Base-by-base conservation (phyloP, 2,329 filamentous ascomycete species). In the Monilinia laxa region DNA sequence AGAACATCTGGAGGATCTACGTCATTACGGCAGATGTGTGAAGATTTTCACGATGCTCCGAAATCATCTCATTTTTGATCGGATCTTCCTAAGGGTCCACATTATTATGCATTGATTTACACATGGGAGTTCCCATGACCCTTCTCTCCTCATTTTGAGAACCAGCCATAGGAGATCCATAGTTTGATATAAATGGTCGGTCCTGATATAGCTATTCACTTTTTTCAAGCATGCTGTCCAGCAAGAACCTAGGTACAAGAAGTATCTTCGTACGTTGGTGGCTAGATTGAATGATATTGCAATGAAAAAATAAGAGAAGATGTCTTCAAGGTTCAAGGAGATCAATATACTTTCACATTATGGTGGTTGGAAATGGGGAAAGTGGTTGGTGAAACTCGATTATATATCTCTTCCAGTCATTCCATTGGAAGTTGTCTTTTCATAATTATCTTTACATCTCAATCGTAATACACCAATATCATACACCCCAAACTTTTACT, bases 61-160 rank as follows among this genome's bases (percentile, higher is more conserved):
- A 51, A 51, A 23, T 62, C 58, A 51, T 51, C n/a, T 57, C 38
- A 14, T 57, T 42, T 57, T 57, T 12, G 4, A 57, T 57, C 38
- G 35, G 54, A 57, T 57, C 35, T 42, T 25, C 45, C 20, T 51
- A 62, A 52, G n/a, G 31, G 53, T 58, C 63, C 45, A 60, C 18
- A 38, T 45, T 59, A 42, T 60, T 59, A 52, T 60, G 63, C 63
- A 65, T 65, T 65, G 63, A 65, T 65, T 51, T 23, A 28, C 63
- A 65, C 63, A 65, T 53, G 63, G 63, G 23, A 23, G 38, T 53
- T 60, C 63, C 63, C 60, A 56, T 65, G 45, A 60, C 14, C 14
- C n/a, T 14, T 53, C 9, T 16, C 14, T 35, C 56, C 49, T n/a
- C 54, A 23, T 40, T 53, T 52, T 52, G 7, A 2, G 25, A 53